Conservation (phyloP, 805 yeast genomes). For the Kodamaea jinghongensis region DNA sequence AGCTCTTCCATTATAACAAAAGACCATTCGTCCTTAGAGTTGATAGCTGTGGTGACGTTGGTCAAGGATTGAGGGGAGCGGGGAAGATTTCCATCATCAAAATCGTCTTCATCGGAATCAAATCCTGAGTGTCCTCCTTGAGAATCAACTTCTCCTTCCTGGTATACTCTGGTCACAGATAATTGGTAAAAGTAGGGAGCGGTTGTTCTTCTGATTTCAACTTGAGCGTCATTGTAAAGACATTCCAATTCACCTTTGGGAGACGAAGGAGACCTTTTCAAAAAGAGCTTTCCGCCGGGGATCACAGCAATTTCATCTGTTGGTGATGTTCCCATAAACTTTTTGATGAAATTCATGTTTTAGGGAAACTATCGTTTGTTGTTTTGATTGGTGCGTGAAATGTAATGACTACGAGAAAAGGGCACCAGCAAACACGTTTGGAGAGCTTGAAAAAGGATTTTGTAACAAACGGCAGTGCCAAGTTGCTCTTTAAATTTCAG, state of each 20-base stretch:
- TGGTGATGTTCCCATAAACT: constrained; percentile 55
- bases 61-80: constrained; percentile 17
- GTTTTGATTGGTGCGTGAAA: no score
- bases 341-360: constrained; percentile 68
- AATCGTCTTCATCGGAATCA: constrained; percentile 45
- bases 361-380: neutral
- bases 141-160: constrained; percentile 64
- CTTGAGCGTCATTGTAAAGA: constrained; percentile 74
- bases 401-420: no score
- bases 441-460: no score
- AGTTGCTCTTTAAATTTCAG: no score
- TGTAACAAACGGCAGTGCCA: no score
- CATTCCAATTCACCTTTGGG: constrained; percentile 88
- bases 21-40: constrained; percentile 62
- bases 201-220: constrained; percentile 66
- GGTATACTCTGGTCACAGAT: constrained; percentile 63
- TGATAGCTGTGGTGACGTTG: constrained; percentile 24
- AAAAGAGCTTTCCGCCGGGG: constrained; percentile 75
- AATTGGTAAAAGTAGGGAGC: constrained; percentile 67
- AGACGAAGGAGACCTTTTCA: constrained; percentile 70
- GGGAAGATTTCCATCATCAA: constrained; percentile 21
- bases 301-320: constrained; percentile 63
- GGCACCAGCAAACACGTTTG: no score
- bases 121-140: constrained; percentile 23
- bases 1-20: constrained; percentile 65